Base-by-base conservation (phyloP, 129 eudicot genomes). In the Tagetes patula region DNA sequence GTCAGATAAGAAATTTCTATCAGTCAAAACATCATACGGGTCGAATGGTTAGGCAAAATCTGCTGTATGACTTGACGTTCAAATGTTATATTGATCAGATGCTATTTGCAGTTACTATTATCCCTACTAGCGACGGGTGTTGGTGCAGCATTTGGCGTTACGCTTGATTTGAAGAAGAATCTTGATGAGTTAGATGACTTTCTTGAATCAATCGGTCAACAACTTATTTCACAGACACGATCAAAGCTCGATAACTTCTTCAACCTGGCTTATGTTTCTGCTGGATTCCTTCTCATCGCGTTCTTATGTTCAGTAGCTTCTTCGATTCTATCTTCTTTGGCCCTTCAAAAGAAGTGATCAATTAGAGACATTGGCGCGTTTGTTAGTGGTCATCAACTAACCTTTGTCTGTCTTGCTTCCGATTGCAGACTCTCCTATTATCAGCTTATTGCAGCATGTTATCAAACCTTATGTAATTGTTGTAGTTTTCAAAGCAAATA, bases 231-330 rank as follows among this genome's bases (percentile, higher is more conserved):
- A 34, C 66, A 67, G 14, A 0, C 37, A 4, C 79, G 83, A 67
- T 27, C 83, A n/a, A 73, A 79, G 83, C 72, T 74, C 13, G 84
- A 80, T 69, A 66, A 80, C 80, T 80, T 80, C 72, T 80, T 74
- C 71, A 74, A 61, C 56, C 61, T 80, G 76, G 84, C 67, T 52
- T 67, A 68, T 74, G 80, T 80, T 30, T 69, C 84, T 2, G 67
- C 84, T 30, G 75, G 76, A 49, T 80, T 80, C 72, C 80, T 80
- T 69, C 72, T 80, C n/a, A 49, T 74, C 69, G 84, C 80, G n/a
- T 74, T 80, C 67, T 68, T 80, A 9, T 10, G 72, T 74, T 74
- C 80, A 27, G 40, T 63, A 37, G 80, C 31, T 39, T 74, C 84
- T 65, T 80, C 84, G 4, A 20, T 74, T 14, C 13, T 80, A 49